Base-by-base conservation (phyloP, 768 basidiomycete species). In the Obba rivulosa region DNA sequence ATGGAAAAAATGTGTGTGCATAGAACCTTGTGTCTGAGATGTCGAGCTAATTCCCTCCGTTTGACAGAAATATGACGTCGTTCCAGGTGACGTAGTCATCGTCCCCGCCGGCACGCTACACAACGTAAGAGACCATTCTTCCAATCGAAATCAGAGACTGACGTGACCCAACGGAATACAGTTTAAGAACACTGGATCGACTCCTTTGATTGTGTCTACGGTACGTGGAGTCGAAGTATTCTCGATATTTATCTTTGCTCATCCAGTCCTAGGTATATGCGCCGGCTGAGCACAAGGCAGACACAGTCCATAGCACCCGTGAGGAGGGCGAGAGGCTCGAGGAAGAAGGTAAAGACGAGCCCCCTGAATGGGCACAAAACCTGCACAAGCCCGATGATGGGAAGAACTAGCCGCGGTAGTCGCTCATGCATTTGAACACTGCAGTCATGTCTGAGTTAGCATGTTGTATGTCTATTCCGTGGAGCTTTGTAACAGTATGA, bases 261-360 rank as follows among this genome's bases (percentile, higher is more conserved):
- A 48, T 36, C 9, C 17, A 8, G n/a, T 11, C 11, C 2, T 37
- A 62, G 61, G 56, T 62, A 4, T 62, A 62, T 41, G 61, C 61
- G 3, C 61, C 61, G 17, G 61, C 59, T 7, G 61, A 62, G 48
- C 61, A 62, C 50, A 60, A 58, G 53, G 61, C 59, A 4, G 57
- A 60, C 45, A 60, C 61, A 1, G 61, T 60, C 11, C 61, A 62
- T 37, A 53, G 57, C 18, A 49, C 52, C 2, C 45, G 58, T 14
- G 61, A 60, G 41, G 52, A 62, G 41, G 61, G 61, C 4, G 61
- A 62, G 39, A 52, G 52, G 44, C 56, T 62, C 7, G 61, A 62
- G 40, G 61, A 60, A 4, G 59, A 56, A 34, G 61, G 61, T 10
- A 62, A 62, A 41, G 61, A 62, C 45, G 61, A 62, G 37, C 59